phyloP scores from a whole-genome alignment of 2,329 filamentous ascomycete species.

The Meredithiella fracta region DNA sequence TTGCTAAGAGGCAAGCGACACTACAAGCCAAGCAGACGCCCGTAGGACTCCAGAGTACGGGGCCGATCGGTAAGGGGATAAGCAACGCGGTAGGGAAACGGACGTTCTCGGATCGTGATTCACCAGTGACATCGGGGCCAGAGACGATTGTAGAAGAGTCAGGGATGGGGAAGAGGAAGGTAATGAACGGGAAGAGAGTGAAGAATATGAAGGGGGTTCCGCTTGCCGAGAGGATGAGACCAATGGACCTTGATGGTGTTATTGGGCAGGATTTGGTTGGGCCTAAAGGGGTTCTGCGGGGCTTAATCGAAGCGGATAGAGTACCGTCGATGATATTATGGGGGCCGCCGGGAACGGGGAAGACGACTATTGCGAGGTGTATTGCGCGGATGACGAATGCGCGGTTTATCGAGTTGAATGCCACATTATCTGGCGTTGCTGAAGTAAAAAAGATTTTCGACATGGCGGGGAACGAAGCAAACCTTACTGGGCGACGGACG shows the following conservation, averaged over 20 bases:
- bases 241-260: slow-evolving; percentile 66
- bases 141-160: too few species aligned
- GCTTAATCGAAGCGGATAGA: slow-evolving; percentile 68
- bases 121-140: background rate
- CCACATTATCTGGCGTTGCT: slow-evolving; percentile 69
- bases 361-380: slow-evolving; percentile 82
- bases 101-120: background rate
- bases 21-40: slow-evolving; percentile 12
- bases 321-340: slow-evolving; percentile 94
- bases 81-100: background rate
- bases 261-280: slow-evolving; percentile 87
- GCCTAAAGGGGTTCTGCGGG: slow-evolving; percentile 63
- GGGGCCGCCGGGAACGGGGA: slow-evolving; percentile 66
- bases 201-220: slow-evolving; percentile 62
- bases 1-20: slow-evolving; percentile 36
- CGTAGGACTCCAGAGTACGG: background rate
- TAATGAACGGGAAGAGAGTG: slow-evolving; percentile 36
- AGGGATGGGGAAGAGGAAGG: background rate
- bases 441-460: slow-evolving; percentile 87
- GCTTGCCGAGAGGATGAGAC: slow-evolving; percentile 86
- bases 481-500: slow-evolving; percentile 71
- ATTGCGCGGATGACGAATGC: slow-evolving; percentile 69
- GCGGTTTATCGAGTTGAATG: slow-evolving; percentile 90
- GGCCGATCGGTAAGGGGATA: slow-evolving; percentile 22
- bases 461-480: slow-evolving; percentile 65